Evolutionary conservation across 805 yeast species (phyloP).

Genomic region (Saccharomycopsis olivae): DNA sequence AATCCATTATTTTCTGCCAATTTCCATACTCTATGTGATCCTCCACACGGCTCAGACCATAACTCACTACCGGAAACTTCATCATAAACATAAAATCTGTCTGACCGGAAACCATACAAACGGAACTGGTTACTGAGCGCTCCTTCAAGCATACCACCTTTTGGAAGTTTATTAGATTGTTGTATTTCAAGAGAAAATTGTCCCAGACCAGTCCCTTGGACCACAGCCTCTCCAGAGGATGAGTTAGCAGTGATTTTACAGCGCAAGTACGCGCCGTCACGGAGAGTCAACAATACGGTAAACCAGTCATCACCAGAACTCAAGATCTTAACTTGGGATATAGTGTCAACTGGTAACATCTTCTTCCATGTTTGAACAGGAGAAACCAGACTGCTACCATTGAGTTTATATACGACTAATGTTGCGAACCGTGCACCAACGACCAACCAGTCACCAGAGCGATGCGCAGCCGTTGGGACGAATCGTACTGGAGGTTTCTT

Average conservation of each 20-base stretch:
- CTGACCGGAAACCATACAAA: conserved; percentile 75
- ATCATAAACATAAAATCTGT: conserved; percentile 70
- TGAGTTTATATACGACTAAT: too few species aligned
- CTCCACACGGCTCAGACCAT: conserved; percentile 72
- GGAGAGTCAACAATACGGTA: conserved; percentile 33
- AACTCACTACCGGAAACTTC: conserved; percentile 68
- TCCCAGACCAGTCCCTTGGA: conserved; percentile 4
- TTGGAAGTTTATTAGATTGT: conserved; percentile 53
- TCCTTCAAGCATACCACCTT: conserved; percentile 66
- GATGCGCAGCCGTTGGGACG: too few species aligned
- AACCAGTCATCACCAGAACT: conserved; percentile 17
- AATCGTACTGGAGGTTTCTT: too few species aligned
- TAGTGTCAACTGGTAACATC: conserved; percentile 55
- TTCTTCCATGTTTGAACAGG: conserved; percentile 32
- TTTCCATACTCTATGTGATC: conserved; percentile 82
- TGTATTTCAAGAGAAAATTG: conserved; percentile 26
- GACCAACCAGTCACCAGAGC: too few species aligned
- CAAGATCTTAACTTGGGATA: conserved; percentile 41
- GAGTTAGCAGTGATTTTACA: conserved; percentile 19
- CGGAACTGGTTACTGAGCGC: conserved; percentile 28
- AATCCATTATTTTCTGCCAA: conserved; percentile 27
- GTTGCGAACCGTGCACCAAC: too few species aligned
- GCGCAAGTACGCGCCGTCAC: conserved; percentile 64
- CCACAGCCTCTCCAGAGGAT: not conserved
- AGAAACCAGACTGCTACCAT: too few species aligned